Base-by-base conservation (phyloP, 768 basidiomycete species). In the Pleurotus pulmonarius region DNA sequence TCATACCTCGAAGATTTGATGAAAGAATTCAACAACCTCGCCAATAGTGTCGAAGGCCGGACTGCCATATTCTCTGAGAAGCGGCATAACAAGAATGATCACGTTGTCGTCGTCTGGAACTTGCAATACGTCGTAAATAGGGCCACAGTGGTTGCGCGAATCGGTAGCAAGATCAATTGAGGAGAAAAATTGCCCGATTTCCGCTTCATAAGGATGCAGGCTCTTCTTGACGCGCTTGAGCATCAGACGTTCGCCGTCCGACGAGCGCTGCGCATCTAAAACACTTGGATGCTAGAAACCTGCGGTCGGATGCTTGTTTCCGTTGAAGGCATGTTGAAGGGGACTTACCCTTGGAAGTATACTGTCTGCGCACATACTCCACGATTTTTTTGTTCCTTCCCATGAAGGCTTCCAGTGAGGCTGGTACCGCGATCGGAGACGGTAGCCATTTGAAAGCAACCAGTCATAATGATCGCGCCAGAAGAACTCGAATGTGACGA, bases 361-460 rank as follows among this genome's bases (percentile, higher is more conserved):
- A 47, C 47, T 39, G 57, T 61, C 63, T 39, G 49, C 55, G 26
- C 53, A 55, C 4, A 34, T 43, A 24, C 22, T n/a, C 39, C 55
- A 55, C 47, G 54, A n/a, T 24, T 58, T 49, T 5, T 55, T 58
- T 11, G 58, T 52, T 0, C 61, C 60, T 3, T 59, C 16, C 69
- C 70, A 72, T 3, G 69, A 69, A 5, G 70, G 68, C 6, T 44
- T 63, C 70, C 69, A 69, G n/a, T 59, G 61, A 7, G 61, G 71
- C 45, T n/a, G 49, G 53, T 71, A 73, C 1, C 71, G 64, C 2
- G 64, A 55, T 15, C 67, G 64, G 3, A 73, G 62, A 8, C 56
- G 52, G 47, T 67, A 70, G 9, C 72, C 69, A 20, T 61, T 49
- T 5, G 38, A 43, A 7, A 61, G 54, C 3, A 71, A 55, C 60